Percentiles rank a stretch among this genome's conserved stretches.
phyloP scores from a whole-genome alignment of 2,329 filamentous ascomycete genomes.

The Dactylellina parvicollis region DNA sequence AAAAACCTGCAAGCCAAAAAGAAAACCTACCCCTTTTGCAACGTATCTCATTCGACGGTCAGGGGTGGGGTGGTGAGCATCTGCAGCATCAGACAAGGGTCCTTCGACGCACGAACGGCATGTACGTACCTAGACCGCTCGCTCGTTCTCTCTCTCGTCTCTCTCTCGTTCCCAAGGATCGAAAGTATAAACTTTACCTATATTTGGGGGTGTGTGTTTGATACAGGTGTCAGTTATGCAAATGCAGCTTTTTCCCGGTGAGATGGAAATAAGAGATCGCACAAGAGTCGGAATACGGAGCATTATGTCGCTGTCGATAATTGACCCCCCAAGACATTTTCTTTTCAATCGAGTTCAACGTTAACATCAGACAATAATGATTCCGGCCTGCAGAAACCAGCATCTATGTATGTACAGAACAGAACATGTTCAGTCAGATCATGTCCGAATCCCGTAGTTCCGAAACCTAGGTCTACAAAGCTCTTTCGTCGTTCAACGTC shows the following conservation, averaged over 20 bases:
- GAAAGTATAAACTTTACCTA: not conserved
- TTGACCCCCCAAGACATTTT: too few relatives aligned
- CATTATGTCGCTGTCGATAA: too few relatives aligned
- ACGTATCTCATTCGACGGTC: slow-evolving; percentile 38
- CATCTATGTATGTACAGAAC: not conserved
- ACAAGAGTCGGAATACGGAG: not conserved
- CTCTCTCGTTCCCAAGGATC: not conserved
- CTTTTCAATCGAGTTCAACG: too few relatives aligned
- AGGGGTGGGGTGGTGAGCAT: slow-evolving; percentile 52
- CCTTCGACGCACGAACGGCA: slow-evolving; percentile 44
- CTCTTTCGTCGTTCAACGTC: slow-evolving; percentile 22
- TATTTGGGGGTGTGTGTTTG: not conserved
- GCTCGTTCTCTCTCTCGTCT: slow-evolving; percentile 9
- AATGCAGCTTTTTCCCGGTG: not conserved
- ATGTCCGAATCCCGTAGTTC: slow-evolving; percentile 11
- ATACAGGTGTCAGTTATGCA: slow-evolving; percentile 8
- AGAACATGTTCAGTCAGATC: not conserved
- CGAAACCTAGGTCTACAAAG: slow-evolving; percentile 3
- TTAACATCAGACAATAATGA: too few relatives aligned
- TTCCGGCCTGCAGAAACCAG: not conserved
- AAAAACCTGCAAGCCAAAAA: slow-evolving; percentile 22
- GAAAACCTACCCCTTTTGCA: slow-evolving; percentile 25
- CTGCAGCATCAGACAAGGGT: slow-evolving; percentile 43
- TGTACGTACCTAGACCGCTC: slow-evolving; percentile 31
- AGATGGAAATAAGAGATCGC: not conserved